Base-by-base conservation (phyloP, 2,329 filamentous ascomycete species). In the Aspergillus vadensis region DNA sequence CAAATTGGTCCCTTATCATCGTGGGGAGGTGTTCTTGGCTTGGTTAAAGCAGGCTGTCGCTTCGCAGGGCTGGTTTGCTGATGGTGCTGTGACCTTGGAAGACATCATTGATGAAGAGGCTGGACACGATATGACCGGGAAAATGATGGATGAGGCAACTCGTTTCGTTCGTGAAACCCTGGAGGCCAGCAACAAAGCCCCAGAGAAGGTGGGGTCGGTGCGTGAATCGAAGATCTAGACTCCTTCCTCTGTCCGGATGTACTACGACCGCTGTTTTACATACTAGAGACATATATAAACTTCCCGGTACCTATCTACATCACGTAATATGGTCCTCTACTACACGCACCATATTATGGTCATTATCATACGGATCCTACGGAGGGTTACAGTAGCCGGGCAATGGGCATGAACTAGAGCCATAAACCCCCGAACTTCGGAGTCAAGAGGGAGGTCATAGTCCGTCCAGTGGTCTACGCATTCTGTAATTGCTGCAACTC, bases 1-100 rank as follows among this genome's bases (percentile, higher is more conserved):
- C 68, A 86, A 86, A 62, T 72, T 89, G 15, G 86, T 89, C 14
- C 85, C 85, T 5, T 86, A 87, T 67, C 76, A 77, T 9, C 81
- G 82, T 6, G 81, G 82, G 14, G 80, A 86, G 66, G 77, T 81
- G 0, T 87, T 88, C 66, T 65, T 88, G 41, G 73, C 76, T 0
- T 85, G 83, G 76, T 74, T 88, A 63, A 86, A 86, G 71, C 74
- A 76, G 39, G 73, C 73, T 2, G 69, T 77, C 61, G 69, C 67
- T 0, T 70, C 75, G 9, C 68, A 69, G 53, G 72, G 82, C 57
- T 84, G 76, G 79, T 86, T 77, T 63, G 77, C 79, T 2, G 81
- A 85, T 51, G 75, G 81, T 14, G 79, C 77, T 1, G 74, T 86
- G 3, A 73, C 74, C n/a, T 74, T 88, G 12, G 81, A 86, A 63